phyloP scores from a whole-genome alignment of 441 rosid genomes.

The Dalechampia spathulata region DNA sequence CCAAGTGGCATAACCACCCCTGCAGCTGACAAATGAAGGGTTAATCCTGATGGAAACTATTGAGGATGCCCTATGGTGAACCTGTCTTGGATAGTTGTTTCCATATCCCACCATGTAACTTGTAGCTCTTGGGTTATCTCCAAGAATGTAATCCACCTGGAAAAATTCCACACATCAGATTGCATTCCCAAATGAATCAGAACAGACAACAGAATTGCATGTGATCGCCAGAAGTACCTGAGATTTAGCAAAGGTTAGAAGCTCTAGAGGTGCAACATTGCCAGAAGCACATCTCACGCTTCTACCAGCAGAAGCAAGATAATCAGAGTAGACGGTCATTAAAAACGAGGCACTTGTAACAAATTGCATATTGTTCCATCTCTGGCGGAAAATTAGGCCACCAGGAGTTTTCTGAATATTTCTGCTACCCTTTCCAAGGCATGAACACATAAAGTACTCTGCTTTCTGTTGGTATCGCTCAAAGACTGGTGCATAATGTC shows the following conservation, averaged over 20 bases:
- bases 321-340: slow-evolving; percentile 71
- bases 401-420: slow-evolving; percentile 75
- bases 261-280: slow-evolving; percentile 52
- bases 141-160: slow-evolving; percentile 87
- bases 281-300: slow-evolving; percentile 58
- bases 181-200: neutral
- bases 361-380: slow-evolving; percentile 98
- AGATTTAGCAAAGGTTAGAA: slow-evolving; percentile 75
- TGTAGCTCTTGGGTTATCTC: slow-evolving; percentile 97
- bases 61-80: slow-evolving; percentile 89
- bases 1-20: slow-evolving; percentile 98
- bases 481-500: slow-evolving; percentile 55
- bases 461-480: slow-evolving; percentile 75
- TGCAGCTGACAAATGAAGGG: slow-evolving; percentile 66
- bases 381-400: slow-evolving; percentile 82
- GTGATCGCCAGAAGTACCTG: slow-evolving; percentile 38
- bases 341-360: slow-evolving; percentile 84
- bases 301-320: slow-evolving; percentile 58
- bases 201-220: neutral
- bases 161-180: slow-evolving; percentile 1
- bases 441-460: slow-evolving; percentile 83
- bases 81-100: slow-evolving; percentile 81
- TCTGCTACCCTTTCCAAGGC: slow-evolving; percentile 66
- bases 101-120: slow-evolving; percentile 99
- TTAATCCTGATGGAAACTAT: slow-evolving; percentile 72